Conservation (phyloP, 495 filamentous ascomycete genomes). For the Viridothelium virens region DNA sequence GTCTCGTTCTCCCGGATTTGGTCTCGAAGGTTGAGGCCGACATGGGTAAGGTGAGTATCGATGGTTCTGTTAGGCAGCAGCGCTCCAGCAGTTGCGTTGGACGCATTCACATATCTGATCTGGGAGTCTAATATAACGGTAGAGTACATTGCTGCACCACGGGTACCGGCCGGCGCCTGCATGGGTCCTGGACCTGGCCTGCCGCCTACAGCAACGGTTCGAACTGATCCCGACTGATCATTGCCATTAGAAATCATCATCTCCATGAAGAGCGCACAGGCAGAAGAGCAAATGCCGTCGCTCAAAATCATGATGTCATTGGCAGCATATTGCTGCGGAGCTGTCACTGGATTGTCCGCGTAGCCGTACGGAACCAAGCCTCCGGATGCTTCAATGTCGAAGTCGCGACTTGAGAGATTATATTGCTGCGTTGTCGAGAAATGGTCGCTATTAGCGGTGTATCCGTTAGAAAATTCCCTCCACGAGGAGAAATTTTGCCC, state of each 20-base stretch:
- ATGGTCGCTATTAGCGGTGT: slow-evolving; percentile 31
- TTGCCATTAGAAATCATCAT: slow-evolving; percentile 34
- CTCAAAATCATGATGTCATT: slow-evolving; percentile 47
- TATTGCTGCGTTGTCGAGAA: slow-evolving; percentile 44
- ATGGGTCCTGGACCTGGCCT: slow-evolving; percentile 35
- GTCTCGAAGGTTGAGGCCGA: slow-evolving; percentile 13
- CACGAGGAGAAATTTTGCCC: too few relatives aligned
- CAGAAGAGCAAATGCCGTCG: slow-evolving; percentile 44
- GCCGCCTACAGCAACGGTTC: slow-evolving; percentile 45
- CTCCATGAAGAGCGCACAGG: slow-evolving; percentile 48
- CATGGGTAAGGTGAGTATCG: not conserved
- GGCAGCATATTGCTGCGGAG: slow-evolving; percentile 38
- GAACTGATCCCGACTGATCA: slow-evolving; percentile 39
- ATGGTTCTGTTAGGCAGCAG: not conserved
- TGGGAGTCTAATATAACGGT: slow-evolving; percentile 1
- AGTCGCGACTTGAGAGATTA: slow-evolving; percentile 37
- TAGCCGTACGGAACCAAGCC: slow-evolving; percentile 33
- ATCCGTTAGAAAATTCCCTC: not conserved
- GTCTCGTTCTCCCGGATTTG: slow-evolving; percentile 10
- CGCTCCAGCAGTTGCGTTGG: not conserved
- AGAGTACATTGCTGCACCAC: slow-evolving; percentile 19
- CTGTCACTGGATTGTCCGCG: slow-evolving; percentile 13
- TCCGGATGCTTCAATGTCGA: slow-evolving; percentile 17
- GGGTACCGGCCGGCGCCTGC: slow-evolving; percentile 30
- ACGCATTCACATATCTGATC: not conserved